A percentile compares a stretch with the other conserved stretches of the same genome.
phyloP scores from a whole-genome alignment of 2,329 filamentous ascomycete species.

The Ascochyta koolunga region DNA sequence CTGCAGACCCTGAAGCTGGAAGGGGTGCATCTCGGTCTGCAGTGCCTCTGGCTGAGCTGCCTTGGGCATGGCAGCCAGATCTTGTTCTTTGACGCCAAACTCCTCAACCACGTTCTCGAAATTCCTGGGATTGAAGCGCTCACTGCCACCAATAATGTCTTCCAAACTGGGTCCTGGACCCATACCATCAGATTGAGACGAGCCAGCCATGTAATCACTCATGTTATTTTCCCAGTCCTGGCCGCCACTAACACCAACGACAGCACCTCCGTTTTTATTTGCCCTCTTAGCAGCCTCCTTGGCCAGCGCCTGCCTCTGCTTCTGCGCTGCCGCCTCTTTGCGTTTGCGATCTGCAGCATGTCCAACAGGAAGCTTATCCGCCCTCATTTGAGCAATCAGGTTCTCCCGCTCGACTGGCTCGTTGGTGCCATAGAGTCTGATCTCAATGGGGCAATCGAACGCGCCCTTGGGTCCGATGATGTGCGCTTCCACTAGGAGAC shows the following conservation, averaged over 20 bases:
- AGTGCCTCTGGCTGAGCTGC: constrained; percentile 71
- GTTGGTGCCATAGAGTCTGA: constrained; percentile 73
- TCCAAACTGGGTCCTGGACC: constrained; percentile 60
- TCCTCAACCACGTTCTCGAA: constrained; percentile 70
- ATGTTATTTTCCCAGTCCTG: constrained; percentile 39
- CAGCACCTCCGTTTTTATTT: constrained; percentile 43
- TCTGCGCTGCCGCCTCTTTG: constrained; percentile 61
- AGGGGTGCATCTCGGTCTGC: constrained; percentile 73
- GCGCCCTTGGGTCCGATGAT: constrained; percentile 69
- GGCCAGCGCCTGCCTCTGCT: constrained; percentile 59
- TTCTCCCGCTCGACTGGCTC: constrained; percentile 58
- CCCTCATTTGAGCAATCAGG: constrained; percentile 68
- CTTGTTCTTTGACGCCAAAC: constrained; percentile 73
- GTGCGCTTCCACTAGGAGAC: constrained; percentile 71
- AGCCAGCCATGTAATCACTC: constrained; percentile 34
- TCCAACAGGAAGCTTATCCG: constrained; percentile 64
- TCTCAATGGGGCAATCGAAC: constrained; percentile 74
- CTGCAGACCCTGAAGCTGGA: constrained; percentile 76
- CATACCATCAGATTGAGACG: constrained; percentile 33
- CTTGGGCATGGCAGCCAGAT: constrained; percentile 73
- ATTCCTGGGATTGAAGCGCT: constrained; percentile 70
- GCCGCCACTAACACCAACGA: constrained; percentile 32
- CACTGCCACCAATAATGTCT: constrained; percentile 69
- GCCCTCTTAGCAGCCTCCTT: constrained; percentile 42
- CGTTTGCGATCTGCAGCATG: constrained; percentile 53